A percentile compares a stretch with the other conserved stretches of the same genome.
These are phyloP conservation scores for Pinus taeda DNA, from an alignment of 75 land plant species.

Conservation along the genomic window DNA sequence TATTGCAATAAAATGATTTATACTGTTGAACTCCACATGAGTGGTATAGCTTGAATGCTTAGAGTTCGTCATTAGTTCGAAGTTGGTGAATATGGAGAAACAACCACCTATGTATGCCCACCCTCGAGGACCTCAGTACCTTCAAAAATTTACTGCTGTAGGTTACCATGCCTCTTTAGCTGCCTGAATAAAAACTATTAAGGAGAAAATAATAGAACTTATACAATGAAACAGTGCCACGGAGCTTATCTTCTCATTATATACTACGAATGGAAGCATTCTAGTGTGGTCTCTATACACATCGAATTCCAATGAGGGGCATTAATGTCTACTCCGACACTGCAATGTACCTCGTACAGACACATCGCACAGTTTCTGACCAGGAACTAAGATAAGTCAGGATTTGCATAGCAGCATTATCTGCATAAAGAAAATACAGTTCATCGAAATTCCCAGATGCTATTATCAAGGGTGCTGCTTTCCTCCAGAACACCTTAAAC, in stretches of 20 bases:
- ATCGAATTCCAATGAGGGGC: background rate
- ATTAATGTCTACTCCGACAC: background rate
- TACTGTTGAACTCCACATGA: too few relatives aligned
- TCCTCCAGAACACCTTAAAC: slow-evolving; percentile 1
- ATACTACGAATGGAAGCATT: background rate
- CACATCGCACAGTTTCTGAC: background rate
- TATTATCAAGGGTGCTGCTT: background rate
- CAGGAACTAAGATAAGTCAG: background rate
- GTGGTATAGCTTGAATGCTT: too few relatives aligned
- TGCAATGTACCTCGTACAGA: background rate
- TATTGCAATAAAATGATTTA: too few relatives aligned
- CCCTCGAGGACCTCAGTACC: too few relatives aligned
- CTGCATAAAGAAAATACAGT: background rate
- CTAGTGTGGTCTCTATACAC: background rate
- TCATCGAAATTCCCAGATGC: background rate
- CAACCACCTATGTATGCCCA: too few relatives aligned
- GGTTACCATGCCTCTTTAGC: background rate
- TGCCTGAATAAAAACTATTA: background rate
- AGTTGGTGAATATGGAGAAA: too few relatives aligned
- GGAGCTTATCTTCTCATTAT: too few relatives aligned
- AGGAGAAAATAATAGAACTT: background rate
- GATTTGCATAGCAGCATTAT: background rate
- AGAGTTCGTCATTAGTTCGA: too few relatives aligned
- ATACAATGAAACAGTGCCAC: too few relatives aligned
- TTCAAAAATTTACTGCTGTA: too few relatives aligned